These are phyloP conservation scores for Fusarium buxicola DNA, from an alignment of 2,329 filamentous ascomycete genomes.

Conservation along the genomic window DNA sequence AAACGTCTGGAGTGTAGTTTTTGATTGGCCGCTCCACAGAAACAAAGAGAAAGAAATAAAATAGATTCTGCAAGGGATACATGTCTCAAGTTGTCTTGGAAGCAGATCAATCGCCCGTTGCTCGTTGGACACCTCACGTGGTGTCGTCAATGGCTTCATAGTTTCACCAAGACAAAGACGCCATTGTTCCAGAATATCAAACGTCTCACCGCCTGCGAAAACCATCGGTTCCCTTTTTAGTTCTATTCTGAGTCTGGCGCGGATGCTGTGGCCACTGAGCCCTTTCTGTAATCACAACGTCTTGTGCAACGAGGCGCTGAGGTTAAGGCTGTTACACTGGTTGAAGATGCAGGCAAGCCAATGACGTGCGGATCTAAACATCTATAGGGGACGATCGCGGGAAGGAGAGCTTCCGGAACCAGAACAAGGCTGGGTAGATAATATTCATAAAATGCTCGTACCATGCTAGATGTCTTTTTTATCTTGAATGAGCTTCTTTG, in stretches of 20 bases:
- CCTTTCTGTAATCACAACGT: not conserved
- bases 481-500: no score
- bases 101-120: not conserved
- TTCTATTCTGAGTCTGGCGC: not conserved
- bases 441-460: no score
- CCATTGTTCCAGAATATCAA: not conserved
- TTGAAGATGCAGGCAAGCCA: slow-evolving; percentile 17
- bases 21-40: no score
- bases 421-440: no score
- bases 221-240: not conserved
- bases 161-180: slow-evolving; percentile 3
- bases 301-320: not conserved
- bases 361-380: slow-evolving; percentile 19
- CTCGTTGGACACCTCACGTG: not conserved
- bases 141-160: slow-evolving; percentile 25
- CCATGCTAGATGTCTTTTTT: no score
- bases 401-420: no score
- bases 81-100: not conserved
- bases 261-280: not conserved
- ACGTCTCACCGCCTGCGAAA: not conserved
- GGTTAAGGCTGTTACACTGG: slow-evolving; percentile 24
- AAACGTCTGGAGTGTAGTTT: no score
- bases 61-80: not conserved
- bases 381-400: no score
- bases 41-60: not conserved